Base-by-base conservation (phyloP, 2,329 filamentous ascomycete species). In the Fonsecaea nubica region DNA sequence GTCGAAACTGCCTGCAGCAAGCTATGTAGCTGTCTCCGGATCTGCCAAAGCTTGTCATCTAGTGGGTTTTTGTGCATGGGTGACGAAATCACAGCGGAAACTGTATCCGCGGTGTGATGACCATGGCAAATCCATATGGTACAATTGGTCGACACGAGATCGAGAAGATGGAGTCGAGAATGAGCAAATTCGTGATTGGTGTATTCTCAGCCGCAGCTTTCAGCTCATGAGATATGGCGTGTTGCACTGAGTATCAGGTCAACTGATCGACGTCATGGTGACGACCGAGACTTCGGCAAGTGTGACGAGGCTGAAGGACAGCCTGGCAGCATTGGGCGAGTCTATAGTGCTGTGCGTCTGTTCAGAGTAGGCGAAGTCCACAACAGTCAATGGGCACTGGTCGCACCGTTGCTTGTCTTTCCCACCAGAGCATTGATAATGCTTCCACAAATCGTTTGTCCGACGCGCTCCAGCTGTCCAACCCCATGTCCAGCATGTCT, bases 381-480 rank as follows among this genome's bases (percentile, higher is more conserved):
- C 82, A 84, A 66, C 82, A 84, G 65, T 79, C 77, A 58, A 84
- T 79, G 32, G 77, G 76, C 18, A 77, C 78, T 42, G 78, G 78
- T 63, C 81, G 77, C 25, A 84, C 79, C 54, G 76, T 71, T 7
- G 80, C 80, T 40, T 77, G 75, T 18, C 80, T 75, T 21, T 77
- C 77, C 80, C 80, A 84, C 79, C 81, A 84, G 1, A 81, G 72
- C 13, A 67, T 69, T n/a, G 82, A 76, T 36, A 83, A 71, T 64
- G 83, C 79, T 66, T 80, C 76, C 12, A 82, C 78, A 65, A 83
- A 83, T 21, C 77, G 67, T 33, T 80, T 77, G 67, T 83, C 82
- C 3, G 80, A 76, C 15, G 76, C 77, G 63, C 81, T 83, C 82
- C 82, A 83, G 15, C 80, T 75, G 68, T 84, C 82, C 15, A 84